A percentile compares a stretch with the other conserved stretches of the same genome.
phyloP scores from a whole-genome alignment of 129 eudicot species.

The Apium graveolens region DNA sequence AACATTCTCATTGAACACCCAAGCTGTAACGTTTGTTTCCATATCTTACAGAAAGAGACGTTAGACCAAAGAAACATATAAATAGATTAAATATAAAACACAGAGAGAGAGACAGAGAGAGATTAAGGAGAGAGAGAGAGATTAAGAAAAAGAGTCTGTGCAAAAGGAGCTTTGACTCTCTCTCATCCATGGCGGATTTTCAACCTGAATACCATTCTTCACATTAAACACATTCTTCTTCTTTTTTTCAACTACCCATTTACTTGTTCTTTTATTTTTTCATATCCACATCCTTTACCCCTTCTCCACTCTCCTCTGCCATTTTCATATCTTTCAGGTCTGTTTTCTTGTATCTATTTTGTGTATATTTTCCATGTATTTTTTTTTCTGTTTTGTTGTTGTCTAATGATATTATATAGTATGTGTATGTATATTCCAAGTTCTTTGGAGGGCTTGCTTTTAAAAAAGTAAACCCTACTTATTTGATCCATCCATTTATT shows the following conservation, averaged over 20 bases:
- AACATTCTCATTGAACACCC: neutral
- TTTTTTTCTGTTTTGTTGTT: neutral
- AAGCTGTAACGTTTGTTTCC: neutral
- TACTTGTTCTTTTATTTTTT: constrained; percentile 1
- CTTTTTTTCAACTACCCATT: neutral
- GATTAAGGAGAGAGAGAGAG: neutral
- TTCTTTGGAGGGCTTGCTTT: constrained; percentile 5
- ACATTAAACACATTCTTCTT: constrained; percentile 17
- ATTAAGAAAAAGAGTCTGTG: constrained; percentile 31
- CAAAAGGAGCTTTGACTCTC: constrained; percentile 30
- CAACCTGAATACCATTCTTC: constrained; percentile 14
- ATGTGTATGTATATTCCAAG: constrained; percentile 2
- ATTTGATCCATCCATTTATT: neutral
- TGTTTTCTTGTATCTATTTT: neutral
- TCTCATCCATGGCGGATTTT: constrained; percentile 36
- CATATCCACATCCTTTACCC: constrained; percentile 7
- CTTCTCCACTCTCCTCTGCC: constrained; percentile 1
- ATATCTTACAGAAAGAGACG: neutral
- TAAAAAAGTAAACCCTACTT: neutral
- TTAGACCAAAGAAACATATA: neutral
- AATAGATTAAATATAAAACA: neutral
- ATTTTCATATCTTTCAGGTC: neutral
- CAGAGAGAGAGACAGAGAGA: neutral
- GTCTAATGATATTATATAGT: neutral
- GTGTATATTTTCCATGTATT: neutral